phyloP scores from a whole-genome alignment of 441 rosid genomes.

The Populus tomentosa region DNA sequence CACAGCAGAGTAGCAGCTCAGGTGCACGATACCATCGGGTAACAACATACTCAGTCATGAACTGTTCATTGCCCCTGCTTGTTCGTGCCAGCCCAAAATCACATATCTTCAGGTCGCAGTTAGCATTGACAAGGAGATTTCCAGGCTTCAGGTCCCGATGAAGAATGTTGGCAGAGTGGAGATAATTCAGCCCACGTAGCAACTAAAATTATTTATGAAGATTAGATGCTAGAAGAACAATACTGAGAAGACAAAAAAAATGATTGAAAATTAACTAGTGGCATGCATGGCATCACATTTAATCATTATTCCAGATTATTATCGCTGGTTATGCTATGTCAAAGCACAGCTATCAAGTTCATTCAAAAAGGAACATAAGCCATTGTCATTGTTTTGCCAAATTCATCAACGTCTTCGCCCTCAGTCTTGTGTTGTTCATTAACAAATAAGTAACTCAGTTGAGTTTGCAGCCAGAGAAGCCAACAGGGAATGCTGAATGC shows the following conservation, averaged over 20 bases:
- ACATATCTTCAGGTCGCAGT: no score
- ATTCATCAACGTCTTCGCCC: neutral
- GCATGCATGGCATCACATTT: neutral
- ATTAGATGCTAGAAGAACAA: neutral
- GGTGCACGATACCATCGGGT: no score
- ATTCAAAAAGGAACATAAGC: neutral
- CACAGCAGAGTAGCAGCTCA: no score
- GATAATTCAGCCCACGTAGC: no score
- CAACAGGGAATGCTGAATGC: neutral
- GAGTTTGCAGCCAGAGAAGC: neutral
- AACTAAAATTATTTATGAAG: no score
- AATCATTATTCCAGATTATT: neutral
- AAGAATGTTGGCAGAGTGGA: no score
- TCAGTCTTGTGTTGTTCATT: no score
- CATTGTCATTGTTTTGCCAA: neutral
- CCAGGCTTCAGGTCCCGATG: no score
- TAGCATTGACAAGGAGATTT: no score
- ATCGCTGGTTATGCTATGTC: neutral
- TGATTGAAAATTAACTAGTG: neutral
- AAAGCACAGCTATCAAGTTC: neutral
- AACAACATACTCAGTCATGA: no score
- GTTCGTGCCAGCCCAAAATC: no score
- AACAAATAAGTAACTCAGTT: neutral
- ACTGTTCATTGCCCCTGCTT: no score
- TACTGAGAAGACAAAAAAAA: neutral